phyloP scores from a whole-genome alignment of 164 flowering plant genomes.

The Annona cherimola region DNA sequence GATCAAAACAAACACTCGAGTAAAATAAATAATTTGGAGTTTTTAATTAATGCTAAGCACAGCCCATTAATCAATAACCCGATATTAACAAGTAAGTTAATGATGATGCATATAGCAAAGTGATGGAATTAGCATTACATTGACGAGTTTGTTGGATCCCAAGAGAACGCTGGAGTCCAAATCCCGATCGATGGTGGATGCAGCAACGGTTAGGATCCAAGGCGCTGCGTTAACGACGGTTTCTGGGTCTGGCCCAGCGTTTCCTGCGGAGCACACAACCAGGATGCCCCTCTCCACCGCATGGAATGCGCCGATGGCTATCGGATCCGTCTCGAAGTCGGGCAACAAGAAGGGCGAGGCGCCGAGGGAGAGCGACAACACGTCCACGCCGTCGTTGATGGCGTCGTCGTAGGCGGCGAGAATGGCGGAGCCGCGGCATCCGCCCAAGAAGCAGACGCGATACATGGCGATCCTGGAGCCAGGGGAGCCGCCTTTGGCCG shows the following conservation, averaged over 20 bases:
- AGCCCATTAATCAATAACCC: neutral
- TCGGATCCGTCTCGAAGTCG: conserved; percentile 41
- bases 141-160: conserved; percentile 40
- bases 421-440: conserved; percentile 58
- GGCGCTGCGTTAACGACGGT: conserved; percentile 68
- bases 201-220: conserved; percentile 68
- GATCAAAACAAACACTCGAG: conserved; percentile 1
- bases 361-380: conserved; percentile 59
- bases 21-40: too few species aligned
- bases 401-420: conserved; percentile 74
- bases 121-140: conserved; percentile 26
- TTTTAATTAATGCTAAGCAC: too few species aligned
- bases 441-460: conserved; percentile 40
- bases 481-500: conserved; percentile 69
- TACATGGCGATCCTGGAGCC: conserved; percentile 59
- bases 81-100: too few species aligned
- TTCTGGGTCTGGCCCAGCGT: conserved; percentile 41
- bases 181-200: conserved; percentile 32
- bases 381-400: conserved; percentile 63
- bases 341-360: conserved; percentile 21
- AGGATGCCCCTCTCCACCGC: conserved; percentile 60
- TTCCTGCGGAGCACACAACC: conserved; percentile 82
- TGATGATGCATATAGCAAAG: neutral
- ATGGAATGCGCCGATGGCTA: conserved; percentile 78
- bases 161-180: conserved; percentile 25